Conservation (phyloP, 148 eudicot genomes). For the Camellia lanceoleosa region DNA sequence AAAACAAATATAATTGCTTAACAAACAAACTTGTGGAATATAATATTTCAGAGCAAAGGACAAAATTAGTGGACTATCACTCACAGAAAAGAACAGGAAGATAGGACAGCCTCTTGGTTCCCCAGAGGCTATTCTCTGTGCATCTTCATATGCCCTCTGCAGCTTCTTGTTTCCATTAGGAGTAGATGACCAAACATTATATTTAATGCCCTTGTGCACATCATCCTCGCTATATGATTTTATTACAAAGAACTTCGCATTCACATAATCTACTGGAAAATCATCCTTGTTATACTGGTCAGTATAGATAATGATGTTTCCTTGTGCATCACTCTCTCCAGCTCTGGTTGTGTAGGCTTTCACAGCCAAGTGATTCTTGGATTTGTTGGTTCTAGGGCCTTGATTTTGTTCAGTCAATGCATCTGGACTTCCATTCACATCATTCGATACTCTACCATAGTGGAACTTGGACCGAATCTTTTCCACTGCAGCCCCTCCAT, state of each 20-base stretch:
- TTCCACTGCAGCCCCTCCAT: constrained; percentile 32
- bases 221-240: constrained; percentile 93
- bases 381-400: constrained; percentile 60
- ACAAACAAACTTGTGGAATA: neutral
- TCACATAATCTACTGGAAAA: constrained; percentile 47
- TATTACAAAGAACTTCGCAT: constrained; percentile 79
- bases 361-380: constrained; percentile 57
- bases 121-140: constrained; percentile 53
- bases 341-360: constrained; percentile 76
- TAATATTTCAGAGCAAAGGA: neutral
- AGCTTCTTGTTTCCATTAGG: constrained; percentile 87
- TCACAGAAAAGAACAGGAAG: constrained; percentile 77
- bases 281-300: constrained; percentile 73
- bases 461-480: constrained; percentile 48
- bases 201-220: constrained; percentile 87
- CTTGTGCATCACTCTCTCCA: constrained; percentile 62
- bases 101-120: constrained; percentile 71
- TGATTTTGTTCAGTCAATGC: constrained; percentile 54
- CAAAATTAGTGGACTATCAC: constrained; percentile 12
- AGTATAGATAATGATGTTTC: constrained; percentile 63
- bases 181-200: constrained; percentile 86
- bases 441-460: constrained; percentile 36
- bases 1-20: neutral
- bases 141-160: constrained; percentile 66
- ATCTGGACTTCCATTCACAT: constrained; percentile 42